Percentiles rank a stretch among this genome's conserved stretches.
Conservation (phyloP, 805 yeast genomes). For the Jamesozyma piceae region DNA sequence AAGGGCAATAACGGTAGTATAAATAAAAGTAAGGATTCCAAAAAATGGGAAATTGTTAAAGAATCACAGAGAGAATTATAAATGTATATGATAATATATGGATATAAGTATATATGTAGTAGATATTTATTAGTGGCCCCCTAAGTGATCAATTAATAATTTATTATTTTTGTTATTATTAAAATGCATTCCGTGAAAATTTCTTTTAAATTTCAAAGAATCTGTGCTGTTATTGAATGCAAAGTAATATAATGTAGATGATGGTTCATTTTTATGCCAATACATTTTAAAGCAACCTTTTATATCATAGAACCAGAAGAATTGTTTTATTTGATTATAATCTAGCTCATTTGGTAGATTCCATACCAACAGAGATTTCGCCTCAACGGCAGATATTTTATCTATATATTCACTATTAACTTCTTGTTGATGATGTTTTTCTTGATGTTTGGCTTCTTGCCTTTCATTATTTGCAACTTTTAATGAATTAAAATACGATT, state of each 20-base stretch:
- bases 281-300: conserved; percentile 22
- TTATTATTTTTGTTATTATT: conserved; percentile 10
- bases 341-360: conserved; percentile 19
- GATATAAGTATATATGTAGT: not conserved
- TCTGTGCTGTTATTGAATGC: conserved; percentile 37
- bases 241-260: conserved; percentile 18
- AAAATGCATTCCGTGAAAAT: conserved; percentile 38
- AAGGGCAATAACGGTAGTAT: conserved; percentile 6
- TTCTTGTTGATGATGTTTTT: not conserved
- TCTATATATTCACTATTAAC: not conserved
- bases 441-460: not conserved
- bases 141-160: conserved; percentile 17
- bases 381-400: conserved; percentile 11
- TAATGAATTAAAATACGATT: conserved; percentile 8
- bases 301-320: conserved; percentile 27
- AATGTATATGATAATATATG: not conserved
- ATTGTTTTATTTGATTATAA: conserved; percentile 12
- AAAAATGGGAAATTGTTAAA: conserved; percentile 48
- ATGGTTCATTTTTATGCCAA: conserved; percentile 17
- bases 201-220: conserved; percentile 43
- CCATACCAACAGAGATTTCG: conserved; percentile 23
- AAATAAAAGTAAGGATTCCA: conserved; percentile 14
- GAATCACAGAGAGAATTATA: conserved; percentile 55
- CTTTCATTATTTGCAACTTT: not conserved
- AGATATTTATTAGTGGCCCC: not conserved